Conservation (phyloP, 2,329 filamentous ascomycete genomes). For the Rhytidhysteron rufulum region DNA sequence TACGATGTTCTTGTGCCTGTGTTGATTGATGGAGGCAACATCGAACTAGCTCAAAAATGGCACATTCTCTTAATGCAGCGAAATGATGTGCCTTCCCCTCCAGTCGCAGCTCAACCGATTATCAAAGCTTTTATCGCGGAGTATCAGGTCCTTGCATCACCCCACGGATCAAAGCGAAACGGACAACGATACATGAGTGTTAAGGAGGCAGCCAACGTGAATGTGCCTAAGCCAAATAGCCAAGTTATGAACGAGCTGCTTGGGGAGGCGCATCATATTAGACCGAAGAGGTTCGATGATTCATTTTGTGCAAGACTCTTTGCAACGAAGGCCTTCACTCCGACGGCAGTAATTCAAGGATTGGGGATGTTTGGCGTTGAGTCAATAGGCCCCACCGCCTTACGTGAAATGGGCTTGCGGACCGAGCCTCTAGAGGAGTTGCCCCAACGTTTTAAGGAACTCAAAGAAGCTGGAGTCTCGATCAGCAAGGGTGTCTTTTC, state of each 20-base stretch:
- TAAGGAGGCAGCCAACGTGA: neutral
- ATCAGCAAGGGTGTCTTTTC: conserved; percentile 63
- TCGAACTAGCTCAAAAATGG: conserved; percentile 32
- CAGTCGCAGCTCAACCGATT: conserved; percentile 24
- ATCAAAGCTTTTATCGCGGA: conserved; percentile 26
- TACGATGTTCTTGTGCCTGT: conserved; percentile 40
- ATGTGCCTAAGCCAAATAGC: conserved; percentile 19
- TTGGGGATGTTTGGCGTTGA: conserved; percentile 68
- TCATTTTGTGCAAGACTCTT: conserved; percentile 75
- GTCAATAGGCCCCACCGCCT: conserved; percentile 68
- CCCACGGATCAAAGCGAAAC: neutral
- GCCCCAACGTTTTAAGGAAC: conserved; percentile 54
- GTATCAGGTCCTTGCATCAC: conserved; percentile 11
- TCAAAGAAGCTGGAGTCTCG: conserved; percentile 61
- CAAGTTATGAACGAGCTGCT: conserved; percentile 31
- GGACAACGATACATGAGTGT: too few species aligned
- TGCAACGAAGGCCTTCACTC: conserved; percentile 68
- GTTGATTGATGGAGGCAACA: conserved; percentile 24
- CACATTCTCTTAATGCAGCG: conserved; percentile 36
- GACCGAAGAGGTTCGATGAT: conserved; percentile 52
- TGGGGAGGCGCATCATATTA: conserved; percentile 40
- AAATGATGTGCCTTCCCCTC: conserved; percentile 35
- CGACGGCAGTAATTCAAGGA: conserved; percentile 68
- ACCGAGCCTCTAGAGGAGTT: conserved; percentile 56
- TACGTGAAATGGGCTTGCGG: conserved; percentile 73